Conservation (phyloP, 225 moss, liverwort and hornwort species). For the Straminergon stramineum region DNA sequence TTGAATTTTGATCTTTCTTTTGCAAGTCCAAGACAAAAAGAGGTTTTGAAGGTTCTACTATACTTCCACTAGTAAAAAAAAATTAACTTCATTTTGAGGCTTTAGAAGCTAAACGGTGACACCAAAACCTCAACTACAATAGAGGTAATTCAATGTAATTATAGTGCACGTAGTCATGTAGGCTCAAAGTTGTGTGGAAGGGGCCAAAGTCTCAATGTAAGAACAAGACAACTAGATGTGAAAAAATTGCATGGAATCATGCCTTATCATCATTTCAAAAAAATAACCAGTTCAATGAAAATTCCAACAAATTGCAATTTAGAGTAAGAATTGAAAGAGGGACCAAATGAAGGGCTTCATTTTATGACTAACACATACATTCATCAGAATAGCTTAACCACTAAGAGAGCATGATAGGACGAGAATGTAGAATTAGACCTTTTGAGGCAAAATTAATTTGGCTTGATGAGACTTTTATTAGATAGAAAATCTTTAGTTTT, state of each 20-base stretch:
- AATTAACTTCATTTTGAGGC: too few relatives aligned
- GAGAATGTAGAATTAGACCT: background rate
- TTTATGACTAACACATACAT: background rate
- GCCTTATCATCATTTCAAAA: too few relatives aligned
- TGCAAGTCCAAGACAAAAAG: background rate
- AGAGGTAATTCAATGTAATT: background rate
- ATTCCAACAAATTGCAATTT: background rate
- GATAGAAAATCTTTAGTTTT: background rate
- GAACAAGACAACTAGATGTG: background rate
- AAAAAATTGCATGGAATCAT: background rate
- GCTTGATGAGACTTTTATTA: background rate
- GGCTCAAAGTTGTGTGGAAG: background rate
- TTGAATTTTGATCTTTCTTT: background rate
- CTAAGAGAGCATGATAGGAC: background rate
- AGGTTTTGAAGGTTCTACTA: background rate
- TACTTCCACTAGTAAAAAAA: too few relatives aligned
- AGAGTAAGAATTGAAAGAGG: background rate
- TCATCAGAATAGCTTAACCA: background rate
- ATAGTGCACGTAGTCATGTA: background rate
- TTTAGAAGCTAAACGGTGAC: accelerated
- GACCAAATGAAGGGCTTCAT: background rate
- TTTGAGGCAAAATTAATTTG: background rate
- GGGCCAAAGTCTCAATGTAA: background rate
- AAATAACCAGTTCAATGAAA: background rate
- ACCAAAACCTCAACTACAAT: too few relatives aligned